A percentile compares a stretch with the other conserved stretches of the same genome.
Evolutionary conservation across 257 asterid genomes (phyloP).

Genomic region (Coffea eugenioides): DNA sequence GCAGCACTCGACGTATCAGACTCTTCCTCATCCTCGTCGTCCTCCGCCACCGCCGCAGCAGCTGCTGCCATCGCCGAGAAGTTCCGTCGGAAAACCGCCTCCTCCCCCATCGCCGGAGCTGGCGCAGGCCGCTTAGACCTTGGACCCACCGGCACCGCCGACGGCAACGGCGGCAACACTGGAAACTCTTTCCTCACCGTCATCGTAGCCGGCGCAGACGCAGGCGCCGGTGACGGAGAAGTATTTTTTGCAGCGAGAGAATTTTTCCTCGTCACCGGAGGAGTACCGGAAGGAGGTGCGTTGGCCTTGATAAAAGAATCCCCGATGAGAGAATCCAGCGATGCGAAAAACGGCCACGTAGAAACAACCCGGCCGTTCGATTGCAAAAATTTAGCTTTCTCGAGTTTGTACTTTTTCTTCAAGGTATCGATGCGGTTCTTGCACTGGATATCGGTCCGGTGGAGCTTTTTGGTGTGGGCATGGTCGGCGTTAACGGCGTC

Average conservation of each 20-base stretch:
- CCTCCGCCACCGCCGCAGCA: slow-evolving; percentile 47
- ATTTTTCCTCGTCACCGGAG: slow-evolving; percentile 23
- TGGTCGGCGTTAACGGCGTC: slow-evolving; percentile 84
- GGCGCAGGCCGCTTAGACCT: slow-evolving; percentile 68
- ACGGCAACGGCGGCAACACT: slow-evolving; percentile 37
- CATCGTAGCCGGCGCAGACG: background rate
- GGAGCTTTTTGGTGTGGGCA: slow-evolving; percentile 57
- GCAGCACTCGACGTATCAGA: slow-evolving; percentile 30
- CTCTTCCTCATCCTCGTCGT: slow-evolving; percentile 30
- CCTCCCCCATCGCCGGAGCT: slow-evolving; percentile 21
- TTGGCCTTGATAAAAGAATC: slow-evolving; percentile 34
- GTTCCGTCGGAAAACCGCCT: slow-evolving; percentile 49
- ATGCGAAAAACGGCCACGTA: slow-evolving; percentile 72
- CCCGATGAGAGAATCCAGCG: slow-evolving; percentile 72
- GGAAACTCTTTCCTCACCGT: slow-evolving; percentile 12
- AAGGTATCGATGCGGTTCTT: slow-evolving; percentile 92
- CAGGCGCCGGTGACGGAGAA: slow-evolving; percentile 25
- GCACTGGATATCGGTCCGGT: slow-evolving; percentile 88
- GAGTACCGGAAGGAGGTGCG: slow-evolving; percentile 32
- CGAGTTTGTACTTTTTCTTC: slow-evolving; percentile 84
- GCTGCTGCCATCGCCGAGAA: slow-evolving; percentile 72
- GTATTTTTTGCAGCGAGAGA: background rate
- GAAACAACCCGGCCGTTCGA: slow-evolving; percentile 56
- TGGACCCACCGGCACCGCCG: slow-evolving; percentile 79
- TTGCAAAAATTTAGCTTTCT: slow-evolving; percentile 55